These are phyloP conservation scores for Starmerella stellata DNA, from an alignment of 805 yeast species.

Conservation along the genomic window DNA sequence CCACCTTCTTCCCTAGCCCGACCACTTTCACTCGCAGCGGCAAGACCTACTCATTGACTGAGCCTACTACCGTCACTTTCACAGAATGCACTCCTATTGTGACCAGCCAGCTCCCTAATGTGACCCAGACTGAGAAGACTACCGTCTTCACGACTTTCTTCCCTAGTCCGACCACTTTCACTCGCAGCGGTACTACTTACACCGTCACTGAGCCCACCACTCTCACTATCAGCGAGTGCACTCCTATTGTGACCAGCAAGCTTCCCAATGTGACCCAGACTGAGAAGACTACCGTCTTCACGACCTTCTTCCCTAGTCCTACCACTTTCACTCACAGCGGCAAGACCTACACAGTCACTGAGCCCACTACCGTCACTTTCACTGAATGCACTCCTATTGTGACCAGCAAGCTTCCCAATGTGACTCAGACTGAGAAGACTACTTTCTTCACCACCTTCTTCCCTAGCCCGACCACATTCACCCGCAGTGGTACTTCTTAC, in stretches of 20 bases:
- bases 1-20: constrained; percentile 63
- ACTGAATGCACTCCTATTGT: constrained; percentile 1
- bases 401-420: not conserved
- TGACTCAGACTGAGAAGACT: constrained; percentile 1
- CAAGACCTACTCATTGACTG: constrained; percentile 32
- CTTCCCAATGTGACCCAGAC: no score
- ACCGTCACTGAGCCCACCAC: no score
- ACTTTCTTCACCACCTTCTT: constrained; percentile 12
- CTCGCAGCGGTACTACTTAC: no score
- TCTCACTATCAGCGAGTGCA: no score
- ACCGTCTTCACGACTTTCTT: not conserved
- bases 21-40: constrained; percentile 36
- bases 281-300: no score
- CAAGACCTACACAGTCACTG: constrained; percentile 7
- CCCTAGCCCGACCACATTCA: constrained; percentile 1
- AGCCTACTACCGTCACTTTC: constrained; percentile 65
- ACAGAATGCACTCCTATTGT: constrained; percentile 30
- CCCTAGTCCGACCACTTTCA: no score
- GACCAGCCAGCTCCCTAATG: not conserved
- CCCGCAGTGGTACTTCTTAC: constrained; percentile 29
- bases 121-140: no score
- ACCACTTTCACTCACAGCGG: no score
- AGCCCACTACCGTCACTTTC: constrained; percentile 3
- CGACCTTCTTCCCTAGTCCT: no score
- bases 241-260: not conserved